Percentiles rank a stretch among this genome's conserved stretches.
Conservation (phyloP, 768 basidiomycete species). For the Trichaptum fuscoviolaceum region DNA sequence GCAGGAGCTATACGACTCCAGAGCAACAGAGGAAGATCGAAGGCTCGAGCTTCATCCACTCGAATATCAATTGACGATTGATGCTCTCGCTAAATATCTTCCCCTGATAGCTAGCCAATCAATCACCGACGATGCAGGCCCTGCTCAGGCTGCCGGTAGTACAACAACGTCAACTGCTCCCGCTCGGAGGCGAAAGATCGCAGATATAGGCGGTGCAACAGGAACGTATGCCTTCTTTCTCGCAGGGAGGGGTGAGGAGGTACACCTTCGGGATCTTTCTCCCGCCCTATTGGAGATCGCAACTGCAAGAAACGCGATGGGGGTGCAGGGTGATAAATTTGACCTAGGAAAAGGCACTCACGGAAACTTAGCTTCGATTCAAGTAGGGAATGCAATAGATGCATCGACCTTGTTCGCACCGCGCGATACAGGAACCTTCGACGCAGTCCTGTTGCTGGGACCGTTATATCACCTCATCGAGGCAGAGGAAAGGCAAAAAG, state of each 20-base stretch:
- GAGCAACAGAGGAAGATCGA: not conserved
- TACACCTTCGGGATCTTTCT: conserved; percentile 17
- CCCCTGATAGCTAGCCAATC: not conserved
- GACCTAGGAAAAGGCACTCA: not conserved
- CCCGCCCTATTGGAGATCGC: conserved; percentile 12
- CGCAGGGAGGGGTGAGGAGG: conserved; percentile 11
- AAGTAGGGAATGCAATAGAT: conserved; percentile 1
- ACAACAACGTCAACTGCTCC: not conserved
- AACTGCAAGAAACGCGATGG: not conserved
- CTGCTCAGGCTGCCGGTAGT: not conserved
- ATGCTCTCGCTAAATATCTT: not conserved
- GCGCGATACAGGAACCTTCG: conserved; percentile 13
- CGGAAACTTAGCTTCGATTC: not conserved
- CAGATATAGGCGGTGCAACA: conserved; percentile 18
- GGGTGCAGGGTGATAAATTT: conserved; percentile 1
- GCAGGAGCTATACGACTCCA: not conserved
- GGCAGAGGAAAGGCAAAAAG: conserved; percentile 10
- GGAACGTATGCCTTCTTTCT: conserved; percentile 17
- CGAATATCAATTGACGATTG: not conserved
- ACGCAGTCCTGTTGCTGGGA: conserved; percentile 18
- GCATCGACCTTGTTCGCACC: conserved; percentile 1
- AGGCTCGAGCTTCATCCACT: not conserved
- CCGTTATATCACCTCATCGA: conserved; percentile 18
- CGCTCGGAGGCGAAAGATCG: conserved; percentile 9
- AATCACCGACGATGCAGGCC: not conserved